These are phyloP conservation scores for Boletus coccyginus DNA, from an alignment of 768 basidiomycete species.

Conservation along the genomic window DNA sequence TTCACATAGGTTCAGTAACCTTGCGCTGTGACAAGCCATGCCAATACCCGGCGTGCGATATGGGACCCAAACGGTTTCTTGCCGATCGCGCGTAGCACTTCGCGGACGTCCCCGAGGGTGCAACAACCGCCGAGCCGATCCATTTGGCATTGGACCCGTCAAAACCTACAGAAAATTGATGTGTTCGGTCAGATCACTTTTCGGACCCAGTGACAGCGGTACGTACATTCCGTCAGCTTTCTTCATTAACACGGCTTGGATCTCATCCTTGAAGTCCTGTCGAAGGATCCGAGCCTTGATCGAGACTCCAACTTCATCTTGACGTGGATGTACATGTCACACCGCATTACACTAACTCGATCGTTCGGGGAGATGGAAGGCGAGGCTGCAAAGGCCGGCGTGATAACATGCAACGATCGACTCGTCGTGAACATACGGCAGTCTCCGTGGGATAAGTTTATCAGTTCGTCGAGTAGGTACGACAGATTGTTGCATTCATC, in stretches of 20 bases:
- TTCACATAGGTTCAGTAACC: too few species aligned
- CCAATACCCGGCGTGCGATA: too few species aligned
- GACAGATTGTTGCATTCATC: slow-evolving; percentile 8
- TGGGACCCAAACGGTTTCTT: not conserved
- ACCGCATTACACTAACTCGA: not conserved
- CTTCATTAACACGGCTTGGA: not conserved
- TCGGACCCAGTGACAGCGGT: not conserved
- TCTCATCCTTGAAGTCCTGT: not conserved
- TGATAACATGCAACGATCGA: not conserved
- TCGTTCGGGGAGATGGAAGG: not conserved
- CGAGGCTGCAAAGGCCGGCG: not conserved
- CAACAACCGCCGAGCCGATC: not conserved
- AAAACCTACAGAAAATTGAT: not conserved
- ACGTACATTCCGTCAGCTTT: not conserved
- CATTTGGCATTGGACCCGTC: not conserved
- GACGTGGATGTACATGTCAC: too few species aligned
- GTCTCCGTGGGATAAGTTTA: not conserved
- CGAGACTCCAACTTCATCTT: too few species aligned
- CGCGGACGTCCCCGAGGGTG: not conserved
- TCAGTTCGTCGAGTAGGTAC: not conserved
- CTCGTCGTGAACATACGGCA: slow-evolving; percentile 7
- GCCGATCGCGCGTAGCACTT: not conserved
- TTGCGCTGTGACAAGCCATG: too few species aligned
- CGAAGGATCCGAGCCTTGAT: not conserved
- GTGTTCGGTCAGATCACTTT: too few species aligned